These are phyloP conservation scores for Lecanicillium sp. DNA, from an alignment of 2,329 filamentous ascomycete genomes.

Conservation along the genomic window DNA sequence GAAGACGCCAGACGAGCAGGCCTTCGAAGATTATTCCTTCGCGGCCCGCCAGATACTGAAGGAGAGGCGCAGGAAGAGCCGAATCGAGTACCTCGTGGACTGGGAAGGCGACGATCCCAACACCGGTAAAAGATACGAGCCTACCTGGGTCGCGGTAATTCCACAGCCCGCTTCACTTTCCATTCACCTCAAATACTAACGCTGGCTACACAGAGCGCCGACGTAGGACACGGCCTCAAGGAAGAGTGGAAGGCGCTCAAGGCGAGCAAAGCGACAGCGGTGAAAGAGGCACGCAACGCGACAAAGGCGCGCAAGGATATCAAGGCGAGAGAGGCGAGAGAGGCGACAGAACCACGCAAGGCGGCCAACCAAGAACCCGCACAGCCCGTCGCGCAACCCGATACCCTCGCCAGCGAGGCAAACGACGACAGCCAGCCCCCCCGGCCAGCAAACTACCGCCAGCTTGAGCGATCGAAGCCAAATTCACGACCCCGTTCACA, in stretches of 20 bases:
- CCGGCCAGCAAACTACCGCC: constrained; percentile 24
- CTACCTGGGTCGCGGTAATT: constrained; percentile 29
- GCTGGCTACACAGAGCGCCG: constrained; percentile 24
- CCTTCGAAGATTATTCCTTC: constrained; percentile 26
- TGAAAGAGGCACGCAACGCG: not conserved
- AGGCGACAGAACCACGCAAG: not conserved
- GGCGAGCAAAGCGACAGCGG: constrained; percentile 4
- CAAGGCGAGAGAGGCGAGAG: not conserved
- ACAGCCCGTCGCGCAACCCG: not conserved
- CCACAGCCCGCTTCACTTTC: no score
- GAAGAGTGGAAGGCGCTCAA: constrained; percentile 29
- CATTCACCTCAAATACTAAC: no score
- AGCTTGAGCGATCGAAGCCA: constrained; percentile 15
- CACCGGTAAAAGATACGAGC: constrained; percentile 27
- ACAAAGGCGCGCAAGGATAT: no score
- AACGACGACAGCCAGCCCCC: constrained; percentile 22
- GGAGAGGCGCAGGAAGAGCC: constrained; percentile 24
- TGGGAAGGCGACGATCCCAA: constrained; percentile 29
- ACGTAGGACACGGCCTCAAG: constrained; percentile 27
- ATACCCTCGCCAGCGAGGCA: not conserved
- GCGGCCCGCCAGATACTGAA: constrained; percentile 30
- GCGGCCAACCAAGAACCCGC: not conserved
- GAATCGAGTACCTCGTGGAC: constrained; percentile 31
- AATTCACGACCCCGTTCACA: not conserved
- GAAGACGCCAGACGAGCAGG: constrained; percentile 14